These are phyloP conservation scores for Aureobasidium sp. DNA, from an alignment of 2,329 filamentous ascomycete genomes.

Conservation along the genomic window DNA sequence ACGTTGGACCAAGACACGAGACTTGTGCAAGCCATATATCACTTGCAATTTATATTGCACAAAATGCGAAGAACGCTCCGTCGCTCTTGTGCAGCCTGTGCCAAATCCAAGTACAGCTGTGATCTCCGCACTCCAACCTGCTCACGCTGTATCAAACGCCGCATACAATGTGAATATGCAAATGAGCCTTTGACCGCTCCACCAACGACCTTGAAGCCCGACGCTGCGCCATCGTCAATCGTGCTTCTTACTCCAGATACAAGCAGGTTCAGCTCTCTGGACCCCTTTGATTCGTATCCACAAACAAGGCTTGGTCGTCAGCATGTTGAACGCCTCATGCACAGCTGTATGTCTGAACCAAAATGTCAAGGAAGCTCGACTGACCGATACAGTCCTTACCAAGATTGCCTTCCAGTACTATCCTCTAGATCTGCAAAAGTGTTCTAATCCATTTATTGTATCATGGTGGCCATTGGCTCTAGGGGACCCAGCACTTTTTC, in stretches of 20 bases:
- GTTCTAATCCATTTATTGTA: neutral
- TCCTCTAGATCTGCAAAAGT: slow-evolving; percentile 1
- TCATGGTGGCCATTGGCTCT: slow-evolving; percentile 12
- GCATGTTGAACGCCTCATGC: neutral
- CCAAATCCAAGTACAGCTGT: slow-evolving; percentile 7
- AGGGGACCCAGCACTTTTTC: slow-evolving; percentile 8
- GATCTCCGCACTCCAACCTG: neutral
- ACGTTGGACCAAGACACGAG: neutral
- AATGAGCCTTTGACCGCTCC: slow-evolving; percentile 9
- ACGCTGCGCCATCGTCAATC: neutral
- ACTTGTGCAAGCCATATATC: neutral
- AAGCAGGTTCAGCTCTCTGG: neutral
- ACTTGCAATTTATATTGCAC: neutral
- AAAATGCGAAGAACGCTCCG: slow-evolving; percentile 3
- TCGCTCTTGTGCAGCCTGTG: slow-evolving; percentile 6
- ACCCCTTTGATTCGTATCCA: slow-evolving; percentile 9
- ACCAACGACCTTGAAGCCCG: neutral
- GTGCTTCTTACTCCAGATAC: neutral
- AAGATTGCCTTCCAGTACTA: slow-evolving; percentile 14
- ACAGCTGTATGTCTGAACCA: neutral
- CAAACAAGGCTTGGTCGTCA: neutral
- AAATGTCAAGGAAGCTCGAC: neutral
- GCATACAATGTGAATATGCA: neutral
- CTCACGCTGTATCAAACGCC: slow-evolving; percentile 2
- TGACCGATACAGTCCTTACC: neutral